These are phyloP conservation scores for Podochytrium sp. DNA, from an alignment of 192 early-diverging fungal species.

Conservation along the genomic window DNA sequence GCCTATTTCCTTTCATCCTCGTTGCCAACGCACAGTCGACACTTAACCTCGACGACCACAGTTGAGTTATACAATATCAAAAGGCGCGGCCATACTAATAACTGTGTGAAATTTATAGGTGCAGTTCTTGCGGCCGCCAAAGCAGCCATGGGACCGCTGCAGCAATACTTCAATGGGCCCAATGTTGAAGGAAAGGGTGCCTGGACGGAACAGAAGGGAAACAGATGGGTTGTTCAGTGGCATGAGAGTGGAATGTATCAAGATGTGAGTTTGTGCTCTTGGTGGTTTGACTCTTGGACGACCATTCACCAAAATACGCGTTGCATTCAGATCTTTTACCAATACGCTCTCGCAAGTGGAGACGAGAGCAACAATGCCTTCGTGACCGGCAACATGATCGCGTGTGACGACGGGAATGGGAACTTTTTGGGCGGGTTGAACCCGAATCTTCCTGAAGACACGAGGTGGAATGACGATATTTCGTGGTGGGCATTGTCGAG, in stretches of 20 bases:
- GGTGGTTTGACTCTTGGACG: too few species aligned
- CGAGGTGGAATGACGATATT: conserved; percentile 35
- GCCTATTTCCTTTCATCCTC: not conserved
- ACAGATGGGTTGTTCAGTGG: conserved; percentile 28
- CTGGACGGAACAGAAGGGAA: conserved; percentile 1
- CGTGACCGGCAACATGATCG: not conserved
- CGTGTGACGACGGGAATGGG: not conserved
- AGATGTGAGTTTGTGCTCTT: too few species aligned
- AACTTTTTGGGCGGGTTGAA: conserved; percentile 20
- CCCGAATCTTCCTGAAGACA: not conserved
- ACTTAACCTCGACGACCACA: not conserved
- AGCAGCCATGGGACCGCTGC: conserved; percentile 3
- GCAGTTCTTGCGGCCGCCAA: conserved; percentile 15
- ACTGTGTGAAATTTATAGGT: too few species aligned
- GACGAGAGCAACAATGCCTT: conserved; percentile 23
- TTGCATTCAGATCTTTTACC: too few species aligned
- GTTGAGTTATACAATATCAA: not conserved
- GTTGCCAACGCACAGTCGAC: not conserved
- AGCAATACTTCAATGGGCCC: not conserved
- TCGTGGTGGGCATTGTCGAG: conserved; percentile 47
- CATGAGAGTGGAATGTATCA: conserved; percentile 4
- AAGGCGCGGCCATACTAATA: too few species aligned
- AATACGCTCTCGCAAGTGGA: not conserved
- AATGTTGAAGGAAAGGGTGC: not conserved
- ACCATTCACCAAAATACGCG: too few species aligned